Evolutionary conservation across 2,329 filamentous ascomycete species (phyloP), one percentile per base, ranked within the genome.

Genomic region (Fusarium chuoi): DNA sequence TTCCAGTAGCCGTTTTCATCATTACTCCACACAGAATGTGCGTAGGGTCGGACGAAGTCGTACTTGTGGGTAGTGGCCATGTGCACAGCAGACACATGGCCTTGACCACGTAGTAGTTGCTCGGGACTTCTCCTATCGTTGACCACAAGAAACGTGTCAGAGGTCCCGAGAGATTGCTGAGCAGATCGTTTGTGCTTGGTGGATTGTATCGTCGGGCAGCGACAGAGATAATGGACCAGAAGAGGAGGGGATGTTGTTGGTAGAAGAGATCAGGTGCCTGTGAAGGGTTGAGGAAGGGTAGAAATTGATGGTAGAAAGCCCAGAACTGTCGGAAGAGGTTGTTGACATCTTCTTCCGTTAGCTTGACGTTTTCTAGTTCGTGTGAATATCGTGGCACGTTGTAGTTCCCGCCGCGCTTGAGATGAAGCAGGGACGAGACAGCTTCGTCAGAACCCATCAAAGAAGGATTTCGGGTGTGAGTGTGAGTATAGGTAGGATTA

Each of bases 1-100:
- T 94, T 74, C 94, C 93, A 74, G 94, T 95, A 14, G 94, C 94
- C 28, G 93, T 90, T 83, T 95, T 94, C 90, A 96, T 95, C 92
- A 96, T 94, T 70, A 94, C 90, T 59, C 94, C 93, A 75, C 92
- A 92, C 24, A 95, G 85, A 80, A 94, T 95, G 79, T 95, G 94
- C 3, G 93, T 96, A 6, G 93, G 93, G 75, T 96, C 94, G 13
- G 91, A 91, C 11, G 92, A 92, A 3, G 93, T 94, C 10, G 92
- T 94, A 81, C 92, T 94, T n/a, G 92, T 94, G 2, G 94, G 94
- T 42, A 96, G 83, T 11, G 94, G 93, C 93, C 93, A 96, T 10
- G 92, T 93, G 81, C 93, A 96, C 46, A 95, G 83, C 64, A 96
- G 83, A 78, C 93, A 95, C 75, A 96, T 85, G 5, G 93, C 93